Percentiles rank a stretch among this genome's conserved stretches.
Conservation (phyloP, 2,329 filamentous ascomycete genomes). For the Dactylonectria estremocensis region DNA sequence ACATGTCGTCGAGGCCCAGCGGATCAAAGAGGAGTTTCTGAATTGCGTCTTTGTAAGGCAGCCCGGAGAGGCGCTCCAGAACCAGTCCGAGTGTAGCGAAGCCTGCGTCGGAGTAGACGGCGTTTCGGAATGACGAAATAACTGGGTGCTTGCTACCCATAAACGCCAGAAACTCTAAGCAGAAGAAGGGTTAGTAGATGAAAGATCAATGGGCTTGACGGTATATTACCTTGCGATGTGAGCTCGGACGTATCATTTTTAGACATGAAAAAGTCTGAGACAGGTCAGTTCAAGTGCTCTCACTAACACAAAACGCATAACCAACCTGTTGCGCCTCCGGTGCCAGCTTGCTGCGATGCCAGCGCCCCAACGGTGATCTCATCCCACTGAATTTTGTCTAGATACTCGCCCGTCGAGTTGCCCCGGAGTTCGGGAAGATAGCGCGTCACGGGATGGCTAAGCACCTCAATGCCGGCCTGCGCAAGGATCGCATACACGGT, state of each 20-base stretch:
- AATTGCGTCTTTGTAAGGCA: slow-evolving; percentile 33
- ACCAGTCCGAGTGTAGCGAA: slow-evolving; percentile 35
- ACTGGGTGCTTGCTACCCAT: slow-evolving; percentile 37
- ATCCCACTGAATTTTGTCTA: slow-evolving; percentile 33
- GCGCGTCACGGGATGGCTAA: slow-evolving; percentile 34
- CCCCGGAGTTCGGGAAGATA: slow-evolving; percentile 40
- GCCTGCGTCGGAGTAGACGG: slow-evolving; percentile 42
- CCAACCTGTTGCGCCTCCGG: slow-evolving; percentile 28
- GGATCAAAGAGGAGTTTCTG: slow-evolving; percentile 23
- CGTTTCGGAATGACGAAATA: slow-evolving; percentile 30
- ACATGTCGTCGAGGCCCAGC: slow-evolving; percentile 30
- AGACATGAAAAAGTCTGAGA: not conserved
- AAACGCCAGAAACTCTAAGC: slow-evolving; percentile 15
- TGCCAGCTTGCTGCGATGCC: slow-evolving; percentile 38
- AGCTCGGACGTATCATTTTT: not conserved
- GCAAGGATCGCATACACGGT: slow-evolving; percentile 15
- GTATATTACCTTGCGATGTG: not conserved
- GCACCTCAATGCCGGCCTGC: slow-evolving; percentile 37
- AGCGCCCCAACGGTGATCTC: slow-evolving; percentile 41
- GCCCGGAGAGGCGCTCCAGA: slow-evolving; percentile 33
- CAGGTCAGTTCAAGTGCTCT: not conserved
- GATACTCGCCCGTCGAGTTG: slow-evolving; percentile 10
- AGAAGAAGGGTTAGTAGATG: not conserved
- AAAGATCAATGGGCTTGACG: too few species aligned
- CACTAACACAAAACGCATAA: not conserved